Conservation (phyloP, 257 asterid species). For the Prunella vulgaris region DNA sequence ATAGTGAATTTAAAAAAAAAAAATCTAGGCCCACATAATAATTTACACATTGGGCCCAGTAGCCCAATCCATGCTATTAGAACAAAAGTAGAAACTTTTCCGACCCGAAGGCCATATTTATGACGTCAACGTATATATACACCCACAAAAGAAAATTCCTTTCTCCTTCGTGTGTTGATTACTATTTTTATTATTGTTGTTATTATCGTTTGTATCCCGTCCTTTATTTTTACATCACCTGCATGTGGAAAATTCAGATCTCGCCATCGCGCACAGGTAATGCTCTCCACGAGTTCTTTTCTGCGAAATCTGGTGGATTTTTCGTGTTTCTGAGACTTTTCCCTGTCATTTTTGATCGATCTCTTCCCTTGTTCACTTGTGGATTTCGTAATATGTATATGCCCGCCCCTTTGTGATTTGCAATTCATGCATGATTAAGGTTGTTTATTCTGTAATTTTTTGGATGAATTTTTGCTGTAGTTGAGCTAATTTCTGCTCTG, state of each 20-base stretch:
- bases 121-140: neutral
- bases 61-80: no score
- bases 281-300: neutral
- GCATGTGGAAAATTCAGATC: slow-evolving; percentile 5
- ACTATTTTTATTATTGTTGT: no score
- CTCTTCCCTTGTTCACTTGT: neutral
- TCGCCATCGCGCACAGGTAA: neutral
- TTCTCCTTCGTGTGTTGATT: no score
- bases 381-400: neutral
- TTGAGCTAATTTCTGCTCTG: neutral
- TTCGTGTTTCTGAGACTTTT: neutral
- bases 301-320: neutral
- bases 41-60: no score
- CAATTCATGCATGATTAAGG: neutral
- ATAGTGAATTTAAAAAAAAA: no score
- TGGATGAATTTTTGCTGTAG: neutral
- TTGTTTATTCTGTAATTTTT: neutral
- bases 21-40: no score
- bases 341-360: neutral
- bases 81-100: no score
- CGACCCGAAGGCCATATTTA: neutral
- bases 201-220: neutral
- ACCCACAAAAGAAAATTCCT: neutral
- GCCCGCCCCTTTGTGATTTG: neutral
- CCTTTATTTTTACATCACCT: neutral